phyloP scores from a whole-genome alignment of 1,139 yeast genomes.

The Yamadazyma atmosphaerica region DNA sequence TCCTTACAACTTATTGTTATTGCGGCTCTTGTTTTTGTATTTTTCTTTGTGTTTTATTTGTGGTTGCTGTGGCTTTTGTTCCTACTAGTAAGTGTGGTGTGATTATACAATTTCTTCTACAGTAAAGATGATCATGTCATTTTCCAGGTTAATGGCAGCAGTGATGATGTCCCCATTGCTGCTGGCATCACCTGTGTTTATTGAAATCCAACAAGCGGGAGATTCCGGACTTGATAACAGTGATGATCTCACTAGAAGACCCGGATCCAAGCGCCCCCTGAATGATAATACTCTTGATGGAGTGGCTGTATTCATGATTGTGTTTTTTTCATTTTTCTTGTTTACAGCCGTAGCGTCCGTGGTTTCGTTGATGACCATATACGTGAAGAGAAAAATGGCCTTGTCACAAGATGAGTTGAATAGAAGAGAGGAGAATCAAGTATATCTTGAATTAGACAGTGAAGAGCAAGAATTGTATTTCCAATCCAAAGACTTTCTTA shows the following conservation, averaged over 20 bases:
- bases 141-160: too few species aligned
- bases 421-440: constrained; percentile 62
- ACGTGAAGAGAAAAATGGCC: constrained; percentile 14
- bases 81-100: too few species aligned
- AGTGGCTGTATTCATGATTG: not conserved
- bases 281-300: constrained; percentile 1
- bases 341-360: constrained; percentile 14
- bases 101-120: too few species aligned
- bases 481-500: constrained; percentile 61
- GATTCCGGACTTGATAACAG: not conserved
- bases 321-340: constrained; percentile 11
- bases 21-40: too few species aligned
- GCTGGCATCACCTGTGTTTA: too few species aligned
- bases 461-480: constrained; percentile 81
- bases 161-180: too few species aligned
- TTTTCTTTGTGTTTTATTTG: too few species aligned
- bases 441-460: constrained; percentile 60
- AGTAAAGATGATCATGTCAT: too few species aligned
- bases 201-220: not conserved
- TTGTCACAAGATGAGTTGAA: constrained; percentile 53
- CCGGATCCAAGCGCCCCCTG: not conserved
- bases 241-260: not conserved
- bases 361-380: constrained; percentile 12
- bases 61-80: too few species aligned
- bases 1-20: too few species aligned